Conservation (phyloP, 345 rosid genomes). For the rapeseed (Brassica napus) region DNA sequence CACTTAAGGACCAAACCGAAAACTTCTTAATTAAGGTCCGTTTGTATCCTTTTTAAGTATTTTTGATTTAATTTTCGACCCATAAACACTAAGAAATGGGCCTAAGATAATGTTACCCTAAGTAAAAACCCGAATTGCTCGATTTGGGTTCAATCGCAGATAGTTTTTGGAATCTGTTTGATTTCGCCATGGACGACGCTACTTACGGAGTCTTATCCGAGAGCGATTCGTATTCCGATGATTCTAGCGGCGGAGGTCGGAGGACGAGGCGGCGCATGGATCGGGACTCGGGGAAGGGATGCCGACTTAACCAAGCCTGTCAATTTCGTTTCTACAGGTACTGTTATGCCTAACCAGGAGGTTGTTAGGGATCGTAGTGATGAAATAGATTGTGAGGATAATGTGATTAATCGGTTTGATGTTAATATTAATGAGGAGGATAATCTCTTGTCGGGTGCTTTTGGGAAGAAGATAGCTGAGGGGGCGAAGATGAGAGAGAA, state of each 20-base stretch:
- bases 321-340: constrained; percentile 72
- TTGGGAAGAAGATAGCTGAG: constrained; percentile 77
- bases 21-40: too few relatives aligned
- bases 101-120: too few relatives aligned
- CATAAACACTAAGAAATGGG: too few relatives aligned
- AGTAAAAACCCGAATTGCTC: too few relatives aligned
- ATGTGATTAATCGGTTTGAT: constrained; percentile 19
- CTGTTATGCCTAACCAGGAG: constrained; percentile 69
- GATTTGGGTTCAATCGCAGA: too few relatives aligned
- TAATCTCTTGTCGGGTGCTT: constrained; percentile 57
- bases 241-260: constrained; percentile 44
- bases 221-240: constrained; percentile 62
- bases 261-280: constrained; percentile 58
- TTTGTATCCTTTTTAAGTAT: too few relatives aligned
- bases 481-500: constrained; percentile 69
- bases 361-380: constrained; percentile 57
- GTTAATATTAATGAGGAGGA: constrained; percentile 38
- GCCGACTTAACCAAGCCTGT: constrained; percentile 79
- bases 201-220: constrained; percentile 66
- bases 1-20: too few relatives aligned
- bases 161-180: too few relatives aligned
- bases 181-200: constrained; percentile 35
- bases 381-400: constrained; percentile 24
- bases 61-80: too few relatives aligned
- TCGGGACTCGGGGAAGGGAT: constrained; percentile 50